Percentiles rank a stretch among this genome's conserved stretches.
phyloP scores from a whole-genome alignment of 805 yeast species.

The Lipomyces yamadae region DNA sequence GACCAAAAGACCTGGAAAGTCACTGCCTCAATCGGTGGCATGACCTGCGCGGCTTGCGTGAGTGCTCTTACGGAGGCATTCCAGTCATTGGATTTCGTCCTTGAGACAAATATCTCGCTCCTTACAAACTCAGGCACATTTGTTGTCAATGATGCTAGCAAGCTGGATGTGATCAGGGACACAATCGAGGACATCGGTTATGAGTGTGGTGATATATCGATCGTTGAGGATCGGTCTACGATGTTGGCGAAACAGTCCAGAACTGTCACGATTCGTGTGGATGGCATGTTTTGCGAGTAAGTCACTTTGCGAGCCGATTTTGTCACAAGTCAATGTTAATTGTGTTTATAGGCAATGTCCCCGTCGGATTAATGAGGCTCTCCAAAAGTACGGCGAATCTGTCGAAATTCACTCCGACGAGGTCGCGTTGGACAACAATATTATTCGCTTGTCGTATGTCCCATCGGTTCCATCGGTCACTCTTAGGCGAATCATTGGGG shows the following conservation, averaged over 20 bases:
- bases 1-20: constrained; percentile 55
- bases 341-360: constrained; percentile 58
- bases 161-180: constrained; percentile 52
- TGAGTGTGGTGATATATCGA: constrained; percentile 57
- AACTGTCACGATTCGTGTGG: constrained; percentile 59
- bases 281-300: constrained; percentile 68
- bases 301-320: constrained; percentile 10
- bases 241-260: constrained; percentile 58
- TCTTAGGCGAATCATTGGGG: constrained; percentile 59
- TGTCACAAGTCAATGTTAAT: not conserved
- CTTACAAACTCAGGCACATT: constrained; percentile 69
- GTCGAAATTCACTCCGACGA: constrained; percentile 59
- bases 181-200: constrained; percentile 71
- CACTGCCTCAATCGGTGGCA: constrained; percentile 70
- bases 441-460: constrained; percentile 65
- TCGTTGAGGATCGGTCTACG: constrained; percentile 53
- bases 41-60: constrained; percentile 75
- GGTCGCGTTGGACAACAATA: constrained; percentile 60
- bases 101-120: constrained; percentile 57
- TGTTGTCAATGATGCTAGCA: constrained; percentile 50
- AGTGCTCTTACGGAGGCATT: constrained; percentile 56
- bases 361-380: constrained; percentile 54
- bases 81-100: constrained; percentile 55
- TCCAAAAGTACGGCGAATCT: constrained; percentile 61
- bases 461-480: constrained; percentile 62